These are phyloP conservation scores for Phaseolus coccineus DNA, from an alignment of 331 rosid species.

Conservation along the genomic window DNA sequence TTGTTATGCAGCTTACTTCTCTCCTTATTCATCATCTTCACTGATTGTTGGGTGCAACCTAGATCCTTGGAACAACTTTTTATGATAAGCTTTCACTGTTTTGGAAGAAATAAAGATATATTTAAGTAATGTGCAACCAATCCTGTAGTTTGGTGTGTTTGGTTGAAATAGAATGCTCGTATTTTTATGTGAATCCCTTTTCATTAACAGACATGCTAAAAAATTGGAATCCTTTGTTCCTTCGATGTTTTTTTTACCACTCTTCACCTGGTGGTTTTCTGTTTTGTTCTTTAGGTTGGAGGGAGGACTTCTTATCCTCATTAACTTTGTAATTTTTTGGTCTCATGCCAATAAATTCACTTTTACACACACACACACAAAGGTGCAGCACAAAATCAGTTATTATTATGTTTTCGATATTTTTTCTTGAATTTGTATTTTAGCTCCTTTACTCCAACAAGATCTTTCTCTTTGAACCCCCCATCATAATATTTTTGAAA, in stretches of 20 bases:
- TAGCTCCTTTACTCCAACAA: not conserved
- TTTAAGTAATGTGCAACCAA: not conserved
- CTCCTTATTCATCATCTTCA: conserved; percentile 10
- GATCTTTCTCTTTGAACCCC: conserved; percentile 9
- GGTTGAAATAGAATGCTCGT: not conserved
- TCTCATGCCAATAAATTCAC: conserved; percentile 10
- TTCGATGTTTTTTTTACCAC: no score
- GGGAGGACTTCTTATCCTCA: not conserved
- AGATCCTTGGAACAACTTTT: not conserved
- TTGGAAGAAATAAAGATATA: conserved; percentile 25
- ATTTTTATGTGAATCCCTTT: not conserved
- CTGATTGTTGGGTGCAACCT: conserved; percentile 4
- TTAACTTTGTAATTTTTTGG: not conserved
- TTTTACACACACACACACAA: not conserved
- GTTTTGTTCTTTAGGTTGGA: not conserved
- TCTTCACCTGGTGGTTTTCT: not conserved
- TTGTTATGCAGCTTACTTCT: conserved; percentile 1
- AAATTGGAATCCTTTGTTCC: not conserved
- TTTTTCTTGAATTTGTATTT: not conserved
- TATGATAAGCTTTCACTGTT: conserved; percentile 13
- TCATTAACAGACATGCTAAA: not conserved
- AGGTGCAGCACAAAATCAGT: conserved; percentile 19
- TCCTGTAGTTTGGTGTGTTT: conserved; percentile 12
- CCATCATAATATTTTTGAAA: not conserved
- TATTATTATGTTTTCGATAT: not conserved